Evolutionary conservation across 1,284 basidiomycete species (phyloP).

Genomic region (Cutaneotrichosporon sp.): DNA sequence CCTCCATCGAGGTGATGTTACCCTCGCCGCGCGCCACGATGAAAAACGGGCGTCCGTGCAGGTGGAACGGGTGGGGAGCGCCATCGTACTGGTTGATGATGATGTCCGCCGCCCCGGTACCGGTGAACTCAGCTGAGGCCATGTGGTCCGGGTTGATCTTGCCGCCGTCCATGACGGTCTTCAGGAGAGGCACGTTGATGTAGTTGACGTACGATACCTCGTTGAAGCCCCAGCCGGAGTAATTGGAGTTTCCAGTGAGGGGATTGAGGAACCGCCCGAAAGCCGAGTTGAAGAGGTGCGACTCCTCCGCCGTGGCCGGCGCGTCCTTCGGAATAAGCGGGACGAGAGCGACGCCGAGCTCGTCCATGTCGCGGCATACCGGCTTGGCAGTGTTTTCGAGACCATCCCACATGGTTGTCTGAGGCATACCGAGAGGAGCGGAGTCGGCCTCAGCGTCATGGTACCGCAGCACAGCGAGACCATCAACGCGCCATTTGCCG

Average conservation of each 20-base stretch:
- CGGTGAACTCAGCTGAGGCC: background rate
- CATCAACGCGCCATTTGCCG: background rate
- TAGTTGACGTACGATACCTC: constrained; percentile 28
- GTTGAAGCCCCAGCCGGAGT: constrained; percentile 29
- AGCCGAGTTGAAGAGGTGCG: constrained; percentile 22
- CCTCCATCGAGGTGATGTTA: constrained; percentile 19
- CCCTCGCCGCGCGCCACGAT: constrained; percentile 43
- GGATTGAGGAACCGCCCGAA: constrained; percentile 22
- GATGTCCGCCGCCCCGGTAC: background rate
- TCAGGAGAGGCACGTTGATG: constrained; percentile 37
- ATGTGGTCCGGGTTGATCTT: constrained; percentile 20
- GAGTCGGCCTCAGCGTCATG: background rate
- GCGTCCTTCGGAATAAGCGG: constrained; percentile 12
- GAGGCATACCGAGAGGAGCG: constrained; percentile 9
- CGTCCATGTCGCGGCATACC: constrained; percentile 9
- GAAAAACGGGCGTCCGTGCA: constrained; percentile 30
- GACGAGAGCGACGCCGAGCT: background rate
- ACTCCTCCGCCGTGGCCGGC: constrained; percentile 12
- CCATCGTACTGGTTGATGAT: constrained; percentile 44
- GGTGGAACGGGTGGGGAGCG: constrained; percentile 46
- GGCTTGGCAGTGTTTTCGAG: background rate
- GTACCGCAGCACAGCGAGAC: constrained; percentile 12
- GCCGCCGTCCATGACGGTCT: constrained; percentile 22
- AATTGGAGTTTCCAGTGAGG: constrained; percentile 13
- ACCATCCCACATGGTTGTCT: constrained; percentile 21